Evolutionary conservation across 352 stramenopile species (phyloP).

Genomic region (Phytophthora brassicae): DNA sequence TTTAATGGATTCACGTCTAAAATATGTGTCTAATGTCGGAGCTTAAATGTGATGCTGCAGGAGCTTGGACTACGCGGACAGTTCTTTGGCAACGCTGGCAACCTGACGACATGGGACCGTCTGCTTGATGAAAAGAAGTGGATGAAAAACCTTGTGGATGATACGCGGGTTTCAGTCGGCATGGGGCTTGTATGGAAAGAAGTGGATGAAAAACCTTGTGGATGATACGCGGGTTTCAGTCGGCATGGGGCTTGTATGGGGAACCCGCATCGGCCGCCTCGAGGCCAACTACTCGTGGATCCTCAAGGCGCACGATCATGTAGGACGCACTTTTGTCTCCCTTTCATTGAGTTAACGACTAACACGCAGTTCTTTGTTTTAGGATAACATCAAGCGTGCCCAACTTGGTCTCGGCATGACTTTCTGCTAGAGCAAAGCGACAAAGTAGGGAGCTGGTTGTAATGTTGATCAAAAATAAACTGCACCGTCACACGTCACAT

Average conservation of each 20-base stretch:
- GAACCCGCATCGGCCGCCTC: conserved; percentile 82
- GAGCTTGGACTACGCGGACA: conserved; percentile 85
- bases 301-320: conserved; percentile 75
- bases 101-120: conserved; percentile 86
- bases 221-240: conserved; percentile 87
- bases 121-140: conserved; percentile 88
- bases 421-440: conserved; percentile 64
- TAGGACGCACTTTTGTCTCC: conserved; percentile 35
- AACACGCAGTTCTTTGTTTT: conserved; percentile 4
- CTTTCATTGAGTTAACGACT: background rate
- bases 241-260: conserved; percentile 86
- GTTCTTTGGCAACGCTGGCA: conserved; percentile 90
- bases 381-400: conserved; percentile 87
- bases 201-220: conserved; percentile 87
- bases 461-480: conserved; percentile 17
- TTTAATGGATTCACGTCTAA: background rate
- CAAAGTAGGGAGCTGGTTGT: conserved; percentile 1
- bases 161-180: conserved; percentile 86
- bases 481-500: conserved; percentile 16
- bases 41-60: conserved; percentile 27
- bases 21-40: conserved; percentile 3
- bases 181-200: conserved; percentile 86
- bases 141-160: conserved; percentile 87
- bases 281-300: conserved; percentile 93
- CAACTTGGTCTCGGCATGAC: conserved; percentile 85